A percentile compares a stretch with the other conserved stretches of the same genome.
phyloP scores from a whole-genome alignment of 257 asterid species.

The Fraxinus anomala region DNA sequence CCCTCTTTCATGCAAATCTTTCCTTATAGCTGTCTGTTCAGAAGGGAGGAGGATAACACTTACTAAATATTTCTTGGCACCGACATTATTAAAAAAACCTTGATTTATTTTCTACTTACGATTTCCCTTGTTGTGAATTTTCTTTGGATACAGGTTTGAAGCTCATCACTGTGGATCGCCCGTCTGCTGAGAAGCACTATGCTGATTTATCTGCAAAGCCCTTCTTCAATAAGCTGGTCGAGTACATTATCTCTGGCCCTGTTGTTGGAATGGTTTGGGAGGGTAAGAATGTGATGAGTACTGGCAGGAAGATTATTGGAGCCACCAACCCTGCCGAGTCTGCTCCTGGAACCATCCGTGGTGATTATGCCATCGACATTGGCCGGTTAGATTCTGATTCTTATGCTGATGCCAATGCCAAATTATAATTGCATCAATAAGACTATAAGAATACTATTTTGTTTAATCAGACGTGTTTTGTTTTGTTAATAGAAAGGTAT shows the following conservation, averaged over 20 bases:
- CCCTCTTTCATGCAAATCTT: too few species aligned
- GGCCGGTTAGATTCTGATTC: slow-evolving; percentile 59
- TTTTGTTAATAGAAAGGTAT: too few species aligned
- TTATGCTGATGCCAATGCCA: background rate
- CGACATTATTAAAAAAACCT: too few species aligned
- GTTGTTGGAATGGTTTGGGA: slow-evolving; percentile 99
- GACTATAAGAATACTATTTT: too few species aligned
- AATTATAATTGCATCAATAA: too few species aligned
- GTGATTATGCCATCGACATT: slow-evolving; percentile 85
- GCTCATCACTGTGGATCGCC: slow-evolving; percentile 72
- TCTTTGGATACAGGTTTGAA: slow-evolving; percentile 66
- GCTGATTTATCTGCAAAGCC: slow-evolving; percentile 90
- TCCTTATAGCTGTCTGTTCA: too few species aligned
- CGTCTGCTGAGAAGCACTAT: slow-evolving; percentile 90
- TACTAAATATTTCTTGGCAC: background rate
- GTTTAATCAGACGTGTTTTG: too few species aligned
- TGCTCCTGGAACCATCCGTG: slow-evolving; percentile 97
- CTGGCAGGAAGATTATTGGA: slow-evolving; percentile 95
- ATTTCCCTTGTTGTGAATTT: background rate
- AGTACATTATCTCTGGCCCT: slow-evolving; percentile 89
- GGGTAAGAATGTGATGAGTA: slow-evolving; percentile 82
- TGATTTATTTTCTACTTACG: background rate
- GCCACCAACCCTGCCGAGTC: slow-evolving; percentile 95
- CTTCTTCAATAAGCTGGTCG: slow-evolving; percentile 81
- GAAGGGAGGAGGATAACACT: too few species aligned